Conservation (phyloP, 2,329 filamentous ascomycete species). For the Apiospora pterosperma region DNA sequence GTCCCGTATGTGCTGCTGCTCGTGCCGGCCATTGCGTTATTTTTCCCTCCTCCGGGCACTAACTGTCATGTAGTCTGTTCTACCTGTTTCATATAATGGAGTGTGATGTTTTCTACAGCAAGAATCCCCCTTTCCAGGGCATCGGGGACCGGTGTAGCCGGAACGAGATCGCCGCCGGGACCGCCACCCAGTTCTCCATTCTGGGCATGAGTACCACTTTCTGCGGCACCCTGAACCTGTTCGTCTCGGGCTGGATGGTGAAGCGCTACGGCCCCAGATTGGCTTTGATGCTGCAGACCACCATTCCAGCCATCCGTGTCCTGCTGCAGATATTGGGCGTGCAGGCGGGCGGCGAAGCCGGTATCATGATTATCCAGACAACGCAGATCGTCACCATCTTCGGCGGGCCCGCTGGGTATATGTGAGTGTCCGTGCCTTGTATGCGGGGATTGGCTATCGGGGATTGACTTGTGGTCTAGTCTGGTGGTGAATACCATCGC, state of each 20-base stretch:
- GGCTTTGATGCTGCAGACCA: constrained; percentile 60
- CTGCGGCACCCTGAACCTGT: constrained; percentile 62
- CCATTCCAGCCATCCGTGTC: constrained; percentile 62
- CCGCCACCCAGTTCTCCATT: constrained; percentile 61
- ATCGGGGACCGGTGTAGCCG: constrained; percentile 53
- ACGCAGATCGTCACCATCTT: constrained; percentile 66
- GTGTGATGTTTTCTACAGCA: constrained; percentile 65
- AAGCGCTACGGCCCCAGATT: constrained; percentile 62
- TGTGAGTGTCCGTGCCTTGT: constrained; percentile 28
- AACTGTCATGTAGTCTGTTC: constrained; percentile 35
- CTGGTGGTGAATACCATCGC: constrained; percentile 67
- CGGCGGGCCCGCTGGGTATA: constrained; percentile 66
- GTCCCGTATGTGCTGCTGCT: constrained; percentile 20
- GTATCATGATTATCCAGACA: constrained; percentile 66
- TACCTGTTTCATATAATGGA: constrained; percentile 71
- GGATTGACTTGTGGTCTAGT: constrained; percentile 6
- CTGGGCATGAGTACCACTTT: constrained; percentile 65
- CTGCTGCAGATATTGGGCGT: constrained; percentile 64
- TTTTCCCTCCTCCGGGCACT: background rate
- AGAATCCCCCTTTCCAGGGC: constrained; percentile 47
- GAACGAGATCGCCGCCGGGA: constrained; percentile 61
- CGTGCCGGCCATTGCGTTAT: background rate
- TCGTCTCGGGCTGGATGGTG: constrained; percentile 64
- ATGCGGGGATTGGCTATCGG: background rate
- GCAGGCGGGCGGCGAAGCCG: constrained; percentile 52